These are phyloP conservation scores for Aristolochia californica DNA, from an alignment of 164 flowering plant genomes.

Conservation along the genomic window DNA sequence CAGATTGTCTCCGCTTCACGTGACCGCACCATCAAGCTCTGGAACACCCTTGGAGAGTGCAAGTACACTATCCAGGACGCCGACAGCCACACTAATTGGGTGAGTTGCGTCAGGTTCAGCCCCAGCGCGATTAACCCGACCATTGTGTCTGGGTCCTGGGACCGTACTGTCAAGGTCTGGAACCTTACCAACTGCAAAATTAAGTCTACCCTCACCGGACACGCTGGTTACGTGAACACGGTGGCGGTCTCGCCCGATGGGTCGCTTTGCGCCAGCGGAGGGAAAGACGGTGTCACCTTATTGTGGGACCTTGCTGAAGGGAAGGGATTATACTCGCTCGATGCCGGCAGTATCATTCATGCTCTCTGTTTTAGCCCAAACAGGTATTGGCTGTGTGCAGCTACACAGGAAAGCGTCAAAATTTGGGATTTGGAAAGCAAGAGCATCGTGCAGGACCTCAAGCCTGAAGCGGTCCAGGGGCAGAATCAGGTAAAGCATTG, in stretches of 20 bases:
- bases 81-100: constrained; percentile 54
- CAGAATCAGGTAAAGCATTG: background rate
- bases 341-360: constrained; percentile 61
- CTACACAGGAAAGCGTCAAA: constrained; percentile 6
- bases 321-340: constrained; percentile 58
- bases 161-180: constrained; percentile 64
- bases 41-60: too few relatives aligned
- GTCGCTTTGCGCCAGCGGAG: constrained; percentile 76
- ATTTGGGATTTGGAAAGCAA: constrained; percentile 9
- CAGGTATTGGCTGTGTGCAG: constrained; percentile 26
- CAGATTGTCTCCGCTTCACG: too few relatives aligned
- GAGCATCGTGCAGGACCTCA: constrained; percentile 26
- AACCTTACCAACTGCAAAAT: too few relatives aligned
- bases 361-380: constrained; percentile 81
- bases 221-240: constrained; percentile 38
- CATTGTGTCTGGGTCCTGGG: constrained; percentile 81
- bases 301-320: constrained; percentile 87
- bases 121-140: constrained; percentile 56
- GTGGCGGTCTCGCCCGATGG: constrained; percentile 11
- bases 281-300: too few relatives aligned
- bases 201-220: constrained; percentile 1
- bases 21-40: too few relatives aligned
- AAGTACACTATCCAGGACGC: too few relatives aligned
- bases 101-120: constrained; percentile 66
- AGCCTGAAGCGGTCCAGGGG: too few relatives aligned